phyloP scores from a whole-genome alignment of 306 rosid species.

The Crataegus laevigata region DNA sequence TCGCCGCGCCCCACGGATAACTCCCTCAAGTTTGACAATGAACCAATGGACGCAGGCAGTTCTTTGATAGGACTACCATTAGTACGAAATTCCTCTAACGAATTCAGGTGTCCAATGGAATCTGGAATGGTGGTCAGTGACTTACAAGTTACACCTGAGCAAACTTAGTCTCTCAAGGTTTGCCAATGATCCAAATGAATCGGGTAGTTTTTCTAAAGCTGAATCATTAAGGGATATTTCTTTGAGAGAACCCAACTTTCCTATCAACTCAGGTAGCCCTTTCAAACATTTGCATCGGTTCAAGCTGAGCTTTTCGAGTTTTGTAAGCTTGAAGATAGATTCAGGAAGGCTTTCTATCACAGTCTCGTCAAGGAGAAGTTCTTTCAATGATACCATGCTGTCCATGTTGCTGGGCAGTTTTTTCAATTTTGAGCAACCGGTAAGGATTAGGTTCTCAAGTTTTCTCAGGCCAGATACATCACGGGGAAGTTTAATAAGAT shows the following conservation, averaged over 20 bases:
- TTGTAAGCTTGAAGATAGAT: conserved; percentile 34
- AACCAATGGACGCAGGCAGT: conserved; percentile 48
- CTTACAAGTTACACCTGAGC: conserved; percentile 33
- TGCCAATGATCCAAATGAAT: conserved; percentile 35
- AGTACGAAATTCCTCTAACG: conserved; percentile 20
- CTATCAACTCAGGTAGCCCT: conserved; percentile 41
- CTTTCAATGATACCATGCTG: conserved; percentile 35
- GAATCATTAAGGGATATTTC: conserved; percentile 34
- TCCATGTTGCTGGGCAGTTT: conserved; percentile 40
- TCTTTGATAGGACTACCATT: conserved; percentile 25
- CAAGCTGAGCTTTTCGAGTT: conserved; percentile 37
- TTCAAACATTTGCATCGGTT: conserved; percentile 26
- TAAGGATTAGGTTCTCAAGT: conserved; percentile 39
- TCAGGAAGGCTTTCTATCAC: conserved; percentile 37
- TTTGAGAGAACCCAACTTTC: conserved; percentile 37
- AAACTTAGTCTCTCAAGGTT: conserved; percentile 51
- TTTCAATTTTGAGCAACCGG: conserved; percentile 33
- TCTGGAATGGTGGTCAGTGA: conserved; percentile 43
- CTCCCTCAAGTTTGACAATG: conserved; percentile 29
- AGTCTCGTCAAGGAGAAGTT: conserved; percentile 32
- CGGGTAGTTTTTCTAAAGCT: conserved; percentile 42
- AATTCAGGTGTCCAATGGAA: conserved; percentile 34
- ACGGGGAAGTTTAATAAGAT: conserved; percentile 34
- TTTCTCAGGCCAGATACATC: conserved; percentile 42
- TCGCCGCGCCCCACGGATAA: conserved; percentile 32